These are phyloP conservation scores for Trichoderma parareesei DNA, from an alignment of 495 filamentous ascomycete species.

Conservation along the genomic window DNA sequence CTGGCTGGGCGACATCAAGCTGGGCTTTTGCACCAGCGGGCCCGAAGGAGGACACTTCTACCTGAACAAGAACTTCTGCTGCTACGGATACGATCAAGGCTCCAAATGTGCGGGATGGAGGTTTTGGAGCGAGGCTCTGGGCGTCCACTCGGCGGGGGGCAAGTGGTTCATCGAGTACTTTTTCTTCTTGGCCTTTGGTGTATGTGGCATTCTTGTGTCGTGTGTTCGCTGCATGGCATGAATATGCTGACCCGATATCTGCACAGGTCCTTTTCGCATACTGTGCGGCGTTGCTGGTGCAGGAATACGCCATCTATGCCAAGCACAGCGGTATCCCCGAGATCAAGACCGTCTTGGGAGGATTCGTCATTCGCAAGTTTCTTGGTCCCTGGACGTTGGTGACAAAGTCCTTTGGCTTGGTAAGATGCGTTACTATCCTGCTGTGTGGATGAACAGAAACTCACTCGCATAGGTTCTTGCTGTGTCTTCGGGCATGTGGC, in stretches of 20 bases:
- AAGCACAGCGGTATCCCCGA: constrained; percentile 96
- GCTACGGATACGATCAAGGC: constrained; percentile 75
- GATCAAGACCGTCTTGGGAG: constrained; percentile 93
- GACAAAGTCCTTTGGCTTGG: constrained; percentile 86
- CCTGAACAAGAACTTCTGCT: constrained; percentile 84
- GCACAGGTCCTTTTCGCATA: constrained; percentile 68
- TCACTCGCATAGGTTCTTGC: constrained; percentile 63
- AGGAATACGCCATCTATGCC: constrained; percentile 77
- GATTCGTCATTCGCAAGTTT: constrained; percentile 87
- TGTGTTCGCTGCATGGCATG: not conserved
- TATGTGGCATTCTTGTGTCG: constrained; percentile 30
- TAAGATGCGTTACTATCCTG: constrained; percentile 32
- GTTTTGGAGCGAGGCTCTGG: constrained; percentile 70
- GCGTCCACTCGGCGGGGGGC: constrained; percentile 54
- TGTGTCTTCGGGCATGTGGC: constrained; percentile 92
- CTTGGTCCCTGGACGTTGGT: constrained; percentile 88
- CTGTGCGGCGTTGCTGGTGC: constrained; percentile 71
- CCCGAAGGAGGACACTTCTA: constrained; percentile 78
- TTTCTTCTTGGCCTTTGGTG: constrained; percentile 75
- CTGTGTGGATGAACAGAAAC: not conserved
- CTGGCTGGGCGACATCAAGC: constrained; percentile 91
- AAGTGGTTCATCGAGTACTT: constrained; percentile 76
- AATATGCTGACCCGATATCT: constrained; percentile 17
- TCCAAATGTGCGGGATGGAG: constrained; percentile 78
- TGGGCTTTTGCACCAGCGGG: constrained; percentile 73